Evolutionary conservation across 1,284 basidiomycete species (phyloP), one percentile per base, ranked within the genome.

Genomic region (Heterobasidion parviporum): DNA sequence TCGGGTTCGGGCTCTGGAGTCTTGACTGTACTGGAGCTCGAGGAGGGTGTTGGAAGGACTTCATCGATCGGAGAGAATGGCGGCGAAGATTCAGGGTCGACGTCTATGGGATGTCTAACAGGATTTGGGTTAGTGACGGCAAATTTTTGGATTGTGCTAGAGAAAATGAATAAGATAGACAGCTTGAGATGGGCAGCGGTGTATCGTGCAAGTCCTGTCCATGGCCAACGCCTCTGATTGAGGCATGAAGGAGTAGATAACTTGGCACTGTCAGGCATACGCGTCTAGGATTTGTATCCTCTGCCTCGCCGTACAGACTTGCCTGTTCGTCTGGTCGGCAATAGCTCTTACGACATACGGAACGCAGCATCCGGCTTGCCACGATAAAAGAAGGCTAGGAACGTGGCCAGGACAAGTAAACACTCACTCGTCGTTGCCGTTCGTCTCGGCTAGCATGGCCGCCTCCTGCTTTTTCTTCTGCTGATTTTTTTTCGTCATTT

Each of bases 401-500:
- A 20, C 18, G 34, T 12, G n/a, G 34, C 15, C 9, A 33, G 20
- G 48, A 50, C 48, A 14, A 20, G 12, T 9, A 12, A 10, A 20
- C 34, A 32, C 48, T 20, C 48, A 26, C 32, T 32, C 26, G n/a
- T 60, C 61, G 52, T 59, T 62, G 20, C 56, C 53, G 32, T 53
- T 44, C 6, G 57, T 54, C 9, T 59, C 57, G 7, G 61, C 59
- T 18, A 57, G 59, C 18, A 14, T 36, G 38, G 61, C 44, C 53
- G 61, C 56, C 54, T 64, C 53, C n/a, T 52, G 52, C 54, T 65
- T 61, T 55, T 61, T 64, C 63, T 67, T 70, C 62, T 66, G 68
- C 43, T 63, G 60, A 52, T 64, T 60, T 56, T 64, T 66, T 57
- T 57, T 64, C 60, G 68, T 69, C 54, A 68, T 70, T 56, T 65